phyloP scores from a whole-genome alignment of 2,329 filamentous ascomycete genomes.

The Epichloe sp. region DNA sequence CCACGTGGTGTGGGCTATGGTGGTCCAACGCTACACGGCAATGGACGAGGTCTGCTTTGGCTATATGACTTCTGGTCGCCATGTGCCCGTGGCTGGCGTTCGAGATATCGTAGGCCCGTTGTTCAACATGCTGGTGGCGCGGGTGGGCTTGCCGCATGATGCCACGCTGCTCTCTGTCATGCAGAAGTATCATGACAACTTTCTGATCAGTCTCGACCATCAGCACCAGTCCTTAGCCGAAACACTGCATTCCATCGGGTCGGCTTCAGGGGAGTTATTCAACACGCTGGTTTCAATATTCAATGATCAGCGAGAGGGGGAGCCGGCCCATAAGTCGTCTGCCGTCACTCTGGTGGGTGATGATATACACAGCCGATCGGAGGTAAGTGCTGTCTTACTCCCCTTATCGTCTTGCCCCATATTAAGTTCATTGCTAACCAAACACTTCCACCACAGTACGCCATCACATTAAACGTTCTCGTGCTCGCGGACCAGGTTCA shows the following conservation, averaged over 20 bases:
- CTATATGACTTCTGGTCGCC: constrained; percentile 38
- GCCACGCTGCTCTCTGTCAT: not conserved
- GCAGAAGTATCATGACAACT: constrained; percentile 26
- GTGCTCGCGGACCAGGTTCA: not conserved
- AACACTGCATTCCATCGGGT: constrained; percentile 22
- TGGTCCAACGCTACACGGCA: constrained; percentile 33
- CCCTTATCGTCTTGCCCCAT: no score
- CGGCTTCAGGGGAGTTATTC: constrained; percentile 13
- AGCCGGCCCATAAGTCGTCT: not conserved
- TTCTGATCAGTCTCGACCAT: constrained; percentile 31
- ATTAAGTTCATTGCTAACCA: no score
- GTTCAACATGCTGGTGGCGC: constrained; percentile 37
- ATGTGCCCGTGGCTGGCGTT: constrained; percentile 34
- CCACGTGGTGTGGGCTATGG: constrained; percentile 37
- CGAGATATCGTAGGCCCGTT: constrained; percentile 36
- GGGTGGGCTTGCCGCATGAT: constrained; percentile 19
- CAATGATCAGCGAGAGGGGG: constrained; percentile 5
- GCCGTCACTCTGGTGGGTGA: not conserved
- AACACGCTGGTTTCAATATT: constrained; percentile 20
- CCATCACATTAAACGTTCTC: not conserved
- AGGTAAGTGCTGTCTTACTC: not conserved
- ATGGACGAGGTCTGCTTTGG: constrained; percentile 38
- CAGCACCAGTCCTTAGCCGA: constrained; percentile 36
- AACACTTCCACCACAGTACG: not conserved
- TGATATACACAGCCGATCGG: not conserved